Evolutionary conservation across 495 filamentous ascomycete species (phyloP).

Genomic region (Lepraria neglecta): DNA sequence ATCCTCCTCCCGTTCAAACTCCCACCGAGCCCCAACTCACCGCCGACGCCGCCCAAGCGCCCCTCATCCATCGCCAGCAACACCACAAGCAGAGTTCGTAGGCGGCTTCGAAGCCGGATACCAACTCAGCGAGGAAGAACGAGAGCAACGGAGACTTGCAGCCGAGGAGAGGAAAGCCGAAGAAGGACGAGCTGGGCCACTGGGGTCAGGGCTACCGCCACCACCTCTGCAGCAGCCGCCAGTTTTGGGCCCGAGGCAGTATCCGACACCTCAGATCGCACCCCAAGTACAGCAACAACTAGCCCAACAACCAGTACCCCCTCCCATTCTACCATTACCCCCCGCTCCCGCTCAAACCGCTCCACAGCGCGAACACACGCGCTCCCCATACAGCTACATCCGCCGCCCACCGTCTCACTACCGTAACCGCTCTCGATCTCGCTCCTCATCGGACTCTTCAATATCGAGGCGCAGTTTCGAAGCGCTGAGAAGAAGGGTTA

Average conservation of each 20-base stretch:
- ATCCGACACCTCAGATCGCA: background rate
- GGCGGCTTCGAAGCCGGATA: background rate
- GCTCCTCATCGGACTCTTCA: background rate
- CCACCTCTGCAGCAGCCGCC: background rate
- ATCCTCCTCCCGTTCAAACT: too few species aligned
- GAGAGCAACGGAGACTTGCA: background rate
- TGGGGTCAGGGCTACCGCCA: background rate
- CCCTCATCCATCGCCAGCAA: background rate
- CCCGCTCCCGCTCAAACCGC: background rate
- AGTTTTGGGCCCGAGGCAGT: background rate
- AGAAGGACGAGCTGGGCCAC: background rate
- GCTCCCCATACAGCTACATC: conserved; percentile 3
- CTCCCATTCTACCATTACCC: background rate
- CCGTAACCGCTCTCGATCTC: background rate
- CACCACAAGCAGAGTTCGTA: background rate
- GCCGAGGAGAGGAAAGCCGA: background rate
- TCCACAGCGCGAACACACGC: background rate
- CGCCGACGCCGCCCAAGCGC: too few species aligned
- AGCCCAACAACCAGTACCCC: too few species aligned
- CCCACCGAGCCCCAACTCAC: too few species aligned
- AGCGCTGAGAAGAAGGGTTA: background rate
- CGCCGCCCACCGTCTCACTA: background rate
- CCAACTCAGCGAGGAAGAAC: background rate
- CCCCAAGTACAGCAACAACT: background rate
- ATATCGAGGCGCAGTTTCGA: background rate